Evolutionary conservation across 805 yeast genomes (phyloP), one percentile per base, ranked within the genome.

Genomic region (Priceomyces castillae): DNA sequence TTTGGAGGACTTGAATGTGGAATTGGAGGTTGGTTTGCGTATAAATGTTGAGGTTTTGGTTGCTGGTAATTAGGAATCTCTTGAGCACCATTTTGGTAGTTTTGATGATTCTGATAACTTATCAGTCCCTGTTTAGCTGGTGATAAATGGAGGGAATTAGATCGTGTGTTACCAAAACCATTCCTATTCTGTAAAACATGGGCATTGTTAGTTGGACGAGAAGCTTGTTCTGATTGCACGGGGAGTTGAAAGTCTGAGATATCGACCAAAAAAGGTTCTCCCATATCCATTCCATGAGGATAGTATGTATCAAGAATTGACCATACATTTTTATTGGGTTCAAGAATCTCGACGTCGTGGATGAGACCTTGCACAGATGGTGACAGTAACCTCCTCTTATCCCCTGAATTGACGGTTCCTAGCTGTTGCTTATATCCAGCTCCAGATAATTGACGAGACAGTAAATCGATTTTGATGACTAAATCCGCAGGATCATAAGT

Each of bases 401-500:
- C 40, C 15, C 16, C 31, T 5, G 15, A 3, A 17, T 7, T 18
- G 12, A n/a, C 20, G n/a, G 15, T 9, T 10, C 31, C 15, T 22
- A 9, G 9, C 9, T 22, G 25, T 12, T 28, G 31, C 15, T n/a
- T 28, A n/a, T 30, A 25, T n/a, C 37, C 12, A 41, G 20, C 17
- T 20, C 23, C 30, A 19, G 34, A 14, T n/a, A 23, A 22, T 41
- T 34, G 16, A 19, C 52, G 37, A 7, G 48, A 18, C 43, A 39
- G 50, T 34, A 52, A 42, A 37, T 57, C 65, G 53, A 65, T 51
- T 31, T 55, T 76, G 46, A 81, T 58, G 14, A 69, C 43, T 49
- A 84, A 45, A 57, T 86, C 88, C 9, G 95, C 80, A 7, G 95
- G 82, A 65, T 89, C 89, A 56, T 73, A 76, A 37, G 68, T 58